Base-by-base conservation (phyloP, 2,329 filamentous ascomycete species). In the Botryotinia narcissicola region DNA sequence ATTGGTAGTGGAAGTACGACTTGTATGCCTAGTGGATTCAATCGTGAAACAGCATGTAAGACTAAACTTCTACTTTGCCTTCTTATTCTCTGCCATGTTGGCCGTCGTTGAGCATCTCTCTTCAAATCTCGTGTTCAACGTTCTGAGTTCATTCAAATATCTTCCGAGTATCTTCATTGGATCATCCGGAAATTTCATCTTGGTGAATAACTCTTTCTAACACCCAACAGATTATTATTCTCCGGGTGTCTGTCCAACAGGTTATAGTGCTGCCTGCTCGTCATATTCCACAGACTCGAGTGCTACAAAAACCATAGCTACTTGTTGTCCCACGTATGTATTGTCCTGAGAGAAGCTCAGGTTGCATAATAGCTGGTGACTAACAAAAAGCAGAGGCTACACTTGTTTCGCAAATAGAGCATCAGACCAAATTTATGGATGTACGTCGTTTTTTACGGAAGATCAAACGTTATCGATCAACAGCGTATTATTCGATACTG, bases 291-390 rank as follows among this genome's bases (percentile, higher is more conserved):
- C 46, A 72, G 70, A 9, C 32, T n/a, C n/a, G 4, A 57, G 59
- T 25, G n/a, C 44, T 48, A 54, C n/a, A 29, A 57, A 66, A 66
- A 72, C 61, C 2, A 20, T 72, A 37, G 70, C 70, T 7, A 72
- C 70, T 10, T 72, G 70, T 22, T 72, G 70, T 66, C 70, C 70
- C 3, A 46, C 37, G 60, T 72, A 57, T n/a, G 70, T 72, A n/a
- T 29, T n/a, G 6, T 8, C 10, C 29, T 18, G 14, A 25, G 35
- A 22, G 18, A 20, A 16, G 5, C 7, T 60, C 14, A 22, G 48
- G 14, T 20, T 10, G 44, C 44, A 44, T 8, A 16, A 51, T 9
- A 18, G 7, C 14, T 64, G 14, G 12, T 1, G 46, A 7, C 64
- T 67, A 37, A 51, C 32, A 35, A 67, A n/a, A 6, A 29, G 29